Conservation (phyloP, 805 yeast genomes). For the Wickerhamiella qilinensis region DNA sequence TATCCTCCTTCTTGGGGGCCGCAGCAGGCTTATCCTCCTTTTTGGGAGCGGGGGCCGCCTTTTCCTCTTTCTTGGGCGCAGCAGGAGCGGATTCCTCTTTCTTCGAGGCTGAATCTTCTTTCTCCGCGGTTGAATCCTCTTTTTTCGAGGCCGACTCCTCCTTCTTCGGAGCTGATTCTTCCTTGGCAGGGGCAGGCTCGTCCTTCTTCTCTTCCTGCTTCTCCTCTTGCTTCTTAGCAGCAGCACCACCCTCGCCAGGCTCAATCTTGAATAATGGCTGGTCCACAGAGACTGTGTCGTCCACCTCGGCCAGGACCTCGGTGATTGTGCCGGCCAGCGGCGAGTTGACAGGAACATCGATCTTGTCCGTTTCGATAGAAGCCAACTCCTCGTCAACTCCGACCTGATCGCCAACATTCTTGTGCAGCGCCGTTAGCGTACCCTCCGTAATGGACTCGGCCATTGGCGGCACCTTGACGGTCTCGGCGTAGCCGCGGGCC, state of each 20-base stretch:
- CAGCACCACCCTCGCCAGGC: constrained; percentile 44
- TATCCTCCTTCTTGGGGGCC: no score
- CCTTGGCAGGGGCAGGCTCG: constrained; percentile 14
- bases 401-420: constrained; percentile 74
- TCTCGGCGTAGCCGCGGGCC: constrained; percentile 17
- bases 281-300: constrained; percentile 91
- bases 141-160: constrained; percentile 21
- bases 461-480: constrained; percentile 91
- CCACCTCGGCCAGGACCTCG: constrained; percentile 67
- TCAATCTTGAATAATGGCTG: constrained; percentile 82
- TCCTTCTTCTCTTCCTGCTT: constrained; percentile 14
- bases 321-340: constrained; percentile 83
- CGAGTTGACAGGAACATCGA: constrained; percentile 92
- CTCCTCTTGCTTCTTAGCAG: constrained; percentile 16
- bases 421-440: constrained; percentile 47
- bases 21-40: constrained; percentile 21
- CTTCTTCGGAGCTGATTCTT: constrained; percentile 18
- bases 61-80: constrained; percentile 19
- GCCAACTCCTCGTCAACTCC: constrained; percentile 81
- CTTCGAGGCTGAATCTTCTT: constrained; percentile 22
- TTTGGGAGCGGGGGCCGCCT: constrained; percentile 17
- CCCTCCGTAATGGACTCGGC: constrained; percentile 98
- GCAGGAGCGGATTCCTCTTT: constrained; percentile 12
- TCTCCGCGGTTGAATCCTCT: constrained; percentile 17
- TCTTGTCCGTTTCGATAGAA: constrained; percentile 95